Evolutionary conservation across 805 yeast species (phyloP), one percentile per base, ranked within the genome.

Genomic region (Sugiyamaella valdiviana): DNA sequence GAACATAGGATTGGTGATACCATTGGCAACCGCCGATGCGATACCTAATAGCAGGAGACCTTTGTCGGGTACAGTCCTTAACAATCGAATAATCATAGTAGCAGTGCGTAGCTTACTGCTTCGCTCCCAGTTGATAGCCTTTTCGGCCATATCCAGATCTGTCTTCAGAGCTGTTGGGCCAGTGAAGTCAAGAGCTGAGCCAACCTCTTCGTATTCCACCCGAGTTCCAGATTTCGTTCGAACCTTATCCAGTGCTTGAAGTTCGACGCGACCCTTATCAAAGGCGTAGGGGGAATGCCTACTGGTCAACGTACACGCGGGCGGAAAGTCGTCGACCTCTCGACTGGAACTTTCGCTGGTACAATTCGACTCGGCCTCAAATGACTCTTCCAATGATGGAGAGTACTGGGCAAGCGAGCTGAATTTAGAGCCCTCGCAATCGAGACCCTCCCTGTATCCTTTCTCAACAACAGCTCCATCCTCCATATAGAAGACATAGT

Each of bases 1-100:
- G 53, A 93, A 88, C 0, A 85, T 66, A 0, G 98, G 97, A 50
- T 79, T 82, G 1, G 78, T 64, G 0, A 74, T 75, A 9, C 95
- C 90, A 51, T 82, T 79, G 5, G 32, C 32, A 26, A 26, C 12
- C 16, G 24, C 23, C 6, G 26, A 43, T 32, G 29, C 15, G n/a
- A 85, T 47, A 0, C 96, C 97, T 0, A 75, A 0, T 0, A 62
- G 10, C 0, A 79, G 43, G 3, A 52, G 22, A 7, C 22, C 14
- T 32, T 62, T 64, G 39, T 49, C 32, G 5, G 58, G 57, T 4
- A 57, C 29, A 10, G 32, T 6, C 14, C 14, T 26, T 7, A 26
- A 6, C 14, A 26, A 26, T 3, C 32, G 32, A 6, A n/a, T 2
- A 44, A 22, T 40, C 14, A 35, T 20, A 44, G 15, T 20, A 2